Evolutionary conservation across 2,329 filamentous ascomycete species (phyloP), one percentile per base, ranked within the genome.

Genomic region (Chaetomiaceae sp.): DNA sequence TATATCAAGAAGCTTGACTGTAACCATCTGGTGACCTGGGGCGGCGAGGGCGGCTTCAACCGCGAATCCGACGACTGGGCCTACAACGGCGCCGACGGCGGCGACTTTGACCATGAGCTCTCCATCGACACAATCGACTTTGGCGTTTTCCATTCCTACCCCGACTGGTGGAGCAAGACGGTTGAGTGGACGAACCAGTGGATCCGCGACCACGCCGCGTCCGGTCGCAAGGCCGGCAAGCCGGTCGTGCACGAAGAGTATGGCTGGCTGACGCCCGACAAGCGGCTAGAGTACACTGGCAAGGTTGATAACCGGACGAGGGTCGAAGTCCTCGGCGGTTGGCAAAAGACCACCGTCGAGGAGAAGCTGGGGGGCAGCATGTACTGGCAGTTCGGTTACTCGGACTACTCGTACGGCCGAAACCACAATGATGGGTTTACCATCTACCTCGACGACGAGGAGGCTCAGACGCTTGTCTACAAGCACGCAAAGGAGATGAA

Each of bases 11-110:
- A 64, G 13, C 59, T 81, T 4, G 79, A 82, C 62, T 56, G 66
- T 0, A 64, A 76, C 57, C 78, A 81, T 62, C 69, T 81, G 9
- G 76, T 81, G 5, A 80, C 79, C 11, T 77, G 72, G 58, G 79
- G 79, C 37, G 77, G 75, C 23, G 78, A 86, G 65, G 83, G 84
- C 6, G 82, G 76, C 38, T 81, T 81, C 66, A 75, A 77, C 62
- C 55, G 66, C 7, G 59, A 60, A 4, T 70, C 67, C 3, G 66
- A 68, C 23, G 75, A 77, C 62, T 74, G 72, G 66, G 64, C 69
- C 3, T 77, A 77, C 63, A 73, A 71, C 54, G 74, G 73, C 8
- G 63, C 65, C 7, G 76, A 81, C 54, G 78, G 78, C 4, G 73
- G 75, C 21, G 77, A 81, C 59, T 80, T 80, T 46, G 76, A 79